Percentiles rank a stretch among this genome's conserved stretches.
Evolutionary conservation across 768 basidiomycete species (phyloP).

Genomic region (Strobilomyces dryophilus): DNA sequence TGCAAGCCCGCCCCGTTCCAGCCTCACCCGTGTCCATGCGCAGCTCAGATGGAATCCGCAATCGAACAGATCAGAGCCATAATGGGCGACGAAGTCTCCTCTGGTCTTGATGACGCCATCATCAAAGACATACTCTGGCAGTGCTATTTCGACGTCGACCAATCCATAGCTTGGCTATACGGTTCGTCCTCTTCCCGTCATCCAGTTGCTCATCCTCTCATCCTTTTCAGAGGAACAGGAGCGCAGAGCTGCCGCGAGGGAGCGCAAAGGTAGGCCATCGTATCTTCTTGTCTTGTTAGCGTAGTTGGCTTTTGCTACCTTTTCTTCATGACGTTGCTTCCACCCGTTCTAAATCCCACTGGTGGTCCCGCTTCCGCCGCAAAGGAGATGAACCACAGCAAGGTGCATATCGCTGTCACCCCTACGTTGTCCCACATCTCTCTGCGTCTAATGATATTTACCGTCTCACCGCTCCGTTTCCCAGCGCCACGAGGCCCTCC

Average conservation of each 20-base stretch:
- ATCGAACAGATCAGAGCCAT: slow-evolving; percentile 63
- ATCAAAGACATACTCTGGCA: slow-evolving; percentile 87
- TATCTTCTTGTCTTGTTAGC: slow-evolving; percentile 22
- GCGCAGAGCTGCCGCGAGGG: slow-evolving; percentile 55
- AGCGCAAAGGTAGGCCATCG: slow-evolving; percentile 79
- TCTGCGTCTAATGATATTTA: slow-evolving; percentile 18
- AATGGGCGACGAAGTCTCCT: slow-evolving; percentile 60
- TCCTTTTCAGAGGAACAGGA: slow-evolving; percentile 59
- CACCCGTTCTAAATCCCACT: slow-evolving; percentile 28
- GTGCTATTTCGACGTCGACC: slow-evolving; percentile 78
- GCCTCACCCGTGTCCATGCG: slow-evolving; percentile 10
- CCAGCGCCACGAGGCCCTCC: slow-evolving; percentile 17
- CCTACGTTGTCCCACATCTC: slow-evolving; percentile 27
- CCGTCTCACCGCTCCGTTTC: slow-evolving; percentile 14
- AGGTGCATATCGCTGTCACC: slow-evolving; percentile 49
- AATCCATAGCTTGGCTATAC: slow-evolving; percentile 68
- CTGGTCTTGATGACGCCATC: slow-evolving; percentile 66
- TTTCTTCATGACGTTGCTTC: slow-evolving; percentile 30
- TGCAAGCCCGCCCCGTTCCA: background rate
- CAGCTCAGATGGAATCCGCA: slow-evolving; percentile 67
- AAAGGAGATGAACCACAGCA: slow-evolving; percentile 41
- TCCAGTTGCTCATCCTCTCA: background rate
- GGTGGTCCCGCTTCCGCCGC: slow-evolving; percentile 35
- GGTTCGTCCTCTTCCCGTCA: slow-evolving; percentile 44
- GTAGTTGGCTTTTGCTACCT: slow-evolving; percentile 34